Evolutionary conservation across 257 asterid species (phyloP).

Genomic region (Misopates orontium): DNA sequence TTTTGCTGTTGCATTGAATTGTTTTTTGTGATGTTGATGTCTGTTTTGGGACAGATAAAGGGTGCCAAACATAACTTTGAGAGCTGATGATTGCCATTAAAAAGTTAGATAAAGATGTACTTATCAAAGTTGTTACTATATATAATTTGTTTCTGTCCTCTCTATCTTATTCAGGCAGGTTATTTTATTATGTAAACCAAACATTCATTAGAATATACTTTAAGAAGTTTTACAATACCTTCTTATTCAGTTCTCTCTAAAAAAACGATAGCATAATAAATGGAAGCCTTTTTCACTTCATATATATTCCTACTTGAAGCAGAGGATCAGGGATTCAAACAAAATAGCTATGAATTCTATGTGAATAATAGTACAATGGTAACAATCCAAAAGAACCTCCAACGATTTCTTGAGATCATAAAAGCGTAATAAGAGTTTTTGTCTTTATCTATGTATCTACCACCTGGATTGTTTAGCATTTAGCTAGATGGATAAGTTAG

Average conservation of each 20-base stretch:
- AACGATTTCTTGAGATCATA: no score
- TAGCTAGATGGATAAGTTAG: no score
- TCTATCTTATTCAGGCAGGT: constrained; percentile 10
- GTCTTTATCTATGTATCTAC: background rate
- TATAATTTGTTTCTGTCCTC: constrained; percentile 7
- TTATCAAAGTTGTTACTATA: constrained; percentile 22
- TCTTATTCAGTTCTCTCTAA: background rate
- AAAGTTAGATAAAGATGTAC: constrained; percentile 5
- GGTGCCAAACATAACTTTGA: background rate
- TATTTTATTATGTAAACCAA: constrained; percentile 2
- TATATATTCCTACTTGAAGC: no score
- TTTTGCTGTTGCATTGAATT: background rate
- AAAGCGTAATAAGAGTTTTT: no score
- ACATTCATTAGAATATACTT: background rate
- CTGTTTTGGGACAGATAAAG: background rate
- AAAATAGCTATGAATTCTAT: no score
- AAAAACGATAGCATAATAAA: constrained; percentile 13
- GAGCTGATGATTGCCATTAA: background rate
- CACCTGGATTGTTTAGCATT: background rate
- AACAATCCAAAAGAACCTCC: no score
- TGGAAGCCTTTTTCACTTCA: background rate
- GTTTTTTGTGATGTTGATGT: background rate
- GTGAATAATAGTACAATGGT: no score
- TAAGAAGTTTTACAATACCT: background rate
- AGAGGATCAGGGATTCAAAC: no score